Percentiles rank a stretch among this genome's conserved stretches.
phyloP scores from a whole-genome alignment of 225 moss, liverwort and hornwort genomes.

The Neckera pumila region DNA sequence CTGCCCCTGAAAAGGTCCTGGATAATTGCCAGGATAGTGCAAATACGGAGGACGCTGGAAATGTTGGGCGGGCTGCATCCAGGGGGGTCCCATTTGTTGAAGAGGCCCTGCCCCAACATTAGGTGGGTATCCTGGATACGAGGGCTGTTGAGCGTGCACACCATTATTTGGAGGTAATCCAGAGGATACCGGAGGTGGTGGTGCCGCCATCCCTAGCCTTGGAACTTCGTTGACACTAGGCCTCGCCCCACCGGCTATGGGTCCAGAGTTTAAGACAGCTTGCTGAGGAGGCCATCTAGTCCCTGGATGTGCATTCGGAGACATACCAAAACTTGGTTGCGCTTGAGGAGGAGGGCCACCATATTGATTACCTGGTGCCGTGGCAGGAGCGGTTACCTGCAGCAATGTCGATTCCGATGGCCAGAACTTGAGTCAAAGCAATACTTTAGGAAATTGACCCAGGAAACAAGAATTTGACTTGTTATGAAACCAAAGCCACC shows the following conservation, averaged over 20 bases:
- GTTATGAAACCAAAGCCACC: not conserved
- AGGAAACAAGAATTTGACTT: not conserved
- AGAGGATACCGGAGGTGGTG: not conserved
- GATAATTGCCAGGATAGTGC: slow-evolving; percentile 20
- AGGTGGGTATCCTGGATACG: slow-evolving; percentile 20
- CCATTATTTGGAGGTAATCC: slow-evolving; percentile 13
- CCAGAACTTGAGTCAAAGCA: not conserved
- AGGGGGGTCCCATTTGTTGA: slow-evolving; percentile 29
- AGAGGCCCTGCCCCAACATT: slow-evolving; percentile 16
- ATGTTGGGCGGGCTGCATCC: slow-evolving; percentile 33
- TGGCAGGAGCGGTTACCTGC: slow-evolving; percentile 38
- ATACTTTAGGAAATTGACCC: not conserved
- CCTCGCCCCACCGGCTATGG: slow-evolving; percentile 14
- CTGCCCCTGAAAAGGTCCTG: slow-evolving; percentile 26
- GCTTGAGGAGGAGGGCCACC: slow-evolving; percentile 40
- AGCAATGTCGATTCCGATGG: not conserved
- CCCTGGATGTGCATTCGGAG: slow-evolving; percentile 31
- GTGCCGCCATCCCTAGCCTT: slow-evolving; percentile 12
- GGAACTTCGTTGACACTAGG: slow-evolving; percentile 13
- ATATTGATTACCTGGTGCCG: slow-evolving; percentile 31
- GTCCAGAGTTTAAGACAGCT: slow-evolving; percentile 31
- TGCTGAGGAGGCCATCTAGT: slow-evolving; percentile 61
- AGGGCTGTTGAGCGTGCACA: slow-evolving; percentile 5
- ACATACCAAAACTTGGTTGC: slow-evolving; percentile 40
- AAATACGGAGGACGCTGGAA: slow-evolving; percentile 33